Percentiles rank a stretch among this genome's conserved stretches.
Evolutionary conservation across 2,329 filamentous ascomycete genomes (phyloP).

Genomic region (Juglanconis sp.): DNA sequence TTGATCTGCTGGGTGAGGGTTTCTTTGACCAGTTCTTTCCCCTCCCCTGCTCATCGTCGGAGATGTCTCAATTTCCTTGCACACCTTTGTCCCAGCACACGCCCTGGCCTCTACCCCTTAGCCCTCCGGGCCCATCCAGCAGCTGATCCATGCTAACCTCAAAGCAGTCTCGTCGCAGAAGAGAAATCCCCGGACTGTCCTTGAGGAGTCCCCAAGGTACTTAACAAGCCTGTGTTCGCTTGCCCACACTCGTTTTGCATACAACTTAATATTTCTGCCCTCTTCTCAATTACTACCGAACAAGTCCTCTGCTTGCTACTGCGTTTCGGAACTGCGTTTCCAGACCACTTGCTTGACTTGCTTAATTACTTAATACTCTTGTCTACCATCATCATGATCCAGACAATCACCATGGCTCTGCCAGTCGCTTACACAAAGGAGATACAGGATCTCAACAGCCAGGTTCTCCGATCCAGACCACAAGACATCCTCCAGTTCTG

Average conservation of each 20-base stretch:
- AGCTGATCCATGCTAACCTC: constrained; percentile 12
- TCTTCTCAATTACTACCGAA: not conserved
- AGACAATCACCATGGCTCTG: constrained; percentile 37
- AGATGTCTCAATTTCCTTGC: constrained; percentile 19
- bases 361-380: not conserved
- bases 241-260: constrained; percentile 5
- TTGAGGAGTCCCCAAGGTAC: constrained; percentile 16
- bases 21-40: not conserved
- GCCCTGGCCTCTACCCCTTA: constrained; percentile 1
- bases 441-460: constrained; percentile 60
- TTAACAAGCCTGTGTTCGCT: constrained; percentile 12
- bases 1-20: constrained; percentile 12
- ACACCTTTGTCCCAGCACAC: not conserved
- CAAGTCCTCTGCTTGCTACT: not conserved
- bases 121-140: constrained; percentile 1
- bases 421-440: constrained; percentile 57
- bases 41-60: constrained; percentile 11
- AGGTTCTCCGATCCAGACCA: constrained; percentile 56
- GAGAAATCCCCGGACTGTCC: constrained; percentile 8
- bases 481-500: constrained; percentile 68
- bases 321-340: not conserved
- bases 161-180: constrained; percentile 18
- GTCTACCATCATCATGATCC: not conserved
- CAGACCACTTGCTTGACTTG: not conserved
- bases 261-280: not conserved